These are phyloP conservation scores for Capsella bursapastoris DNA, from an alignment of 345 rosid genomes.

Conservation along the genomic window DNA sequence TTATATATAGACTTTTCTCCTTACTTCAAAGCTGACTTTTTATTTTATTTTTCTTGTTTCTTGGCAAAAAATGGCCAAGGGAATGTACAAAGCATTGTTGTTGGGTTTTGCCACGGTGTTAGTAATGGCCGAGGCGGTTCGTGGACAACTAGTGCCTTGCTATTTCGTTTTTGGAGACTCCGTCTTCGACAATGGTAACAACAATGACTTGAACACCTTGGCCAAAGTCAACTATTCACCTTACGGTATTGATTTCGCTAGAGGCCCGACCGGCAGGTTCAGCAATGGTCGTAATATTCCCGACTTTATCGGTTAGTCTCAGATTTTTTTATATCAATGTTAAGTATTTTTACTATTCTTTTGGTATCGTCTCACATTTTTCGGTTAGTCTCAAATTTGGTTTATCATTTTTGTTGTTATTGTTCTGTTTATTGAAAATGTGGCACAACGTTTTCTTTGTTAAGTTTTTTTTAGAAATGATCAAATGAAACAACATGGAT, in stretches of 20 bases:
- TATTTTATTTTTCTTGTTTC: too few relatives aligned
- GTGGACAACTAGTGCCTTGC: constrained; percentile 52
- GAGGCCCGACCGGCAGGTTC: constrained; percentile 68
- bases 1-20: too few relatives aligned
- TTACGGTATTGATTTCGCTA: constrained; percentile 60
- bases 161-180: constrained; percentile 76
- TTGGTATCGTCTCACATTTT: neutral
- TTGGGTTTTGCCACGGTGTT: constrained; percentile 14
- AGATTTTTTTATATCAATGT: too few relatives aligned
- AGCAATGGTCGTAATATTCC: constrained; percentile 59
- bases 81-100: constrained; percentile 25
- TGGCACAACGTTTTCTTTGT: neutral
- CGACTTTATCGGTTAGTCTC: constrained; percentile 56
- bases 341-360: too few relatives aligned
- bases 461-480: neutral
- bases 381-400: constrained; percentile 43
- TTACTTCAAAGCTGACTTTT: too few relatives aligned
- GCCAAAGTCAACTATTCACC: constrained; percentile 64
- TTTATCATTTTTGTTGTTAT: neutral
- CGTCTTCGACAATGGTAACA: constrained; percentile 61
- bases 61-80: constrained; percentile 12
- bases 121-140: constrained; percentile 20
- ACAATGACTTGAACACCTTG: constrained; percentile 48
- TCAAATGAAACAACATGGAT: too few relatives aligned
- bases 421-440: neutral